A percentile compares a stretch with the other conserved stretches of the same genome.
These are phyloP conservation scores for Colletotrichum eremochloae DNA, from an alignment of 2,329 filamentous ascomycete species.

Conservation along the genomic window DNA sequence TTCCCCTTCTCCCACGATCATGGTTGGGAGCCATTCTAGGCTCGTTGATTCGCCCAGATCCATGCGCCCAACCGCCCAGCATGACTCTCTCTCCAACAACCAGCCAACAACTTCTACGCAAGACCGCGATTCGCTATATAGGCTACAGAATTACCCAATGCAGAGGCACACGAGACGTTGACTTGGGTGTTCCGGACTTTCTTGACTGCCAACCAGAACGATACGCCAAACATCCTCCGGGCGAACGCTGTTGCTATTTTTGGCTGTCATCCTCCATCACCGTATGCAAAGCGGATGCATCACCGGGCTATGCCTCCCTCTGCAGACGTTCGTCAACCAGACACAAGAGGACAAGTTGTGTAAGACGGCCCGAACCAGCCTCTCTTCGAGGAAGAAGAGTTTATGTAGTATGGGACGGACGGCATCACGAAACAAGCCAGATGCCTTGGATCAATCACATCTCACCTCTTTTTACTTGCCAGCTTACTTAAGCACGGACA, in stretches of 20 bases:
- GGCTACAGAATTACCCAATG: conserved; percentile 22
- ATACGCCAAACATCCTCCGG: conserved; percentile 29
- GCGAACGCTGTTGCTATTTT: conserved; percentile 36
- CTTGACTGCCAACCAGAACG: conserved; percentile 19
- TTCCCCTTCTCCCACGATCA: not conserved
- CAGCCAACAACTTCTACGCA: conserved; percentile 8
- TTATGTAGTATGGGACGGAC: not conserved
- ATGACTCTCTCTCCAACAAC: not conserved
- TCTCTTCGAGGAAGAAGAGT: not conserved
- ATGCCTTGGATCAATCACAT: conserved; percentile 9
- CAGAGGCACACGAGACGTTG: conserved; percentile 3
- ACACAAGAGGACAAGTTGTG: conserved; percentile 5
- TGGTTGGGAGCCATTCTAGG: not conserved
- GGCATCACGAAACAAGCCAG: conserved; percentile 26
- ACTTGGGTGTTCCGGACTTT: conserved; percentile 12
- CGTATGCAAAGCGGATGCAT: not conserved
- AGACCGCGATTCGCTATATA: conserved; percentile 9
- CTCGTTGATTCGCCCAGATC: conserved; percentile 9
- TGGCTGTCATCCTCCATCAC: conserved; percentile 13
- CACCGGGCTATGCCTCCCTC: conserved; percentile 13
- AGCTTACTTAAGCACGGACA: conserved; percentile 30
- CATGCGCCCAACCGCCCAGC: conserved; percentile 14
- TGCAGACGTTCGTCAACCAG: conserved; percentile 20
- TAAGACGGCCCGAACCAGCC: conserved; percentile 15
- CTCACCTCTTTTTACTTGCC: not conserved